phyloP scores from a whole-genome alignment of 2,329 filamentous ascomycete genomes.

The Aspergillus pseudonomiae region DNA sequence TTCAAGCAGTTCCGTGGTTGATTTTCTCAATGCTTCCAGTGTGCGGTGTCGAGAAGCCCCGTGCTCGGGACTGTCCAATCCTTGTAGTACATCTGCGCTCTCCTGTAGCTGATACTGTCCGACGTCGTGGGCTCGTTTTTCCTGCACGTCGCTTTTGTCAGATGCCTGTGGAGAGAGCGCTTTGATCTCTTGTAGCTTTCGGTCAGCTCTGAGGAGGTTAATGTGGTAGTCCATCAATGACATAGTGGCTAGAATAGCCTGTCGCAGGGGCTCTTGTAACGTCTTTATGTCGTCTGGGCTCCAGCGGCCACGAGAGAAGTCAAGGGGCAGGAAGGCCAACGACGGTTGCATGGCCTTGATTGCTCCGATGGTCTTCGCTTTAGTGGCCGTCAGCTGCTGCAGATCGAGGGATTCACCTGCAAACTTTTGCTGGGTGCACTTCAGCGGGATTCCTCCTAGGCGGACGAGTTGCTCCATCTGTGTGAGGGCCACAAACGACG shows the following conservation, averaged over 20 bases:
- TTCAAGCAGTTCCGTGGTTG: slow-evolving; percentile 29
- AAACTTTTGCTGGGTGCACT: slow-evolving; percentile 28
- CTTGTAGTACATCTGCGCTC: slow-evolving; percentile 38
- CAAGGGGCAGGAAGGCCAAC: slow-evolving; percentile 49
- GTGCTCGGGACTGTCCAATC: slow-evolving; percentile 43
- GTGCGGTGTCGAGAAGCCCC: slow-evolving; percentile 36
- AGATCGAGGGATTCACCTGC: slow-evolving; percentile 19
- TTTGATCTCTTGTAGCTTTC: not conserved
- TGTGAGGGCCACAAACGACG: slow-evolving; percentile 48
- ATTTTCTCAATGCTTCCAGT: slow-evolving; percentile 34
- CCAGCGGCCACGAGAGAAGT: slow-evolving; percentile 52
- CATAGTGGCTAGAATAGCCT: slow-evolving; percentile 37
- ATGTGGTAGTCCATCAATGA: slow-evolving; percentile 49
- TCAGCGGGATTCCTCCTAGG: slow-evolving; percentile 33
- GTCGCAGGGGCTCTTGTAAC: slow-evolving; percentile 40
- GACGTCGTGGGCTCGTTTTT: slow-evolving; percentile 23
- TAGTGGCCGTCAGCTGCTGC: slow-evolving; percentile 31
- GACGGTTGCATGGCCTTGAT: slow-evolving; percentile 45
- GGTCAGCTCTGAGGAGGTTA: slow-evolving; percentile 17
- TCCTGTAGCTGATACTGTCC: slow-evolving; percentile 39
- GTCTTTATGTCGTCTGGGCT: slow-evolving; percentile 46
- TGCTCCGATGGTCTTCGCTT: slow-evolving; percentile 34
- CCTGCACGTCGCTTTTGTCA: slow-evolving; percentile 11
- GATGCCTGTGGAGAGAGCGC: not conserved
- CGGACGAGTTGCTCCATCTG: slow-evolving; percentile 32